Conservation (phyloP, 352 stramenopile genomes). For the Peronospora farinosa region DNA sequence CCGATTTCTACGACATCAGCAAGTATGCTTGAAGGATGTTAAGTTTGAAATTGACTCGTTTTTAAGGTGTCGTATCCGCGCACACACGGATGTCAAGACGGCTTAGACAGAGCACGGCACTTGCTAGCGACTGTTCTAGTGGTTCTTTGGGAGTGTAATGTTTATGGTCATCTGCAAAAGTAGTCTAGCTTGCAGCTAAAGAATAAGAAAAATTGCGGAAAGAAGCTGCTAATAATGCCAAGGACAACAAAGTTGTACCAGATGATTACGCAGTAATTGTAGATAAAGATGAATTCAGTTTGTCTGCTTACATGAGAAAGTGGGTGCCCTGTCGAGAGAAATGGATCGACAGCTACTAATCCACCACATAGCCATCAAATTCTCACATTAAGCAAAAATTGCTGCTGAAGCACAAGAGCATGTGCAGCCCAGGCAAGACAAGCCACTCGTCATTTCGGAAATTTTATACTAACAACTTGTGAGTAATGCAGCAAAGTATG, state of each 20-base stretch:
- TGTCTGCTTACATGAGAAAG: too few relatives aligned
- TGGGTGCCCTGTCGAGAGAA: neutral
- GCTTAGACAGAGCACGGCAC: too few relatives aligned
- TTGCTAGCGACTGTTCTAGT: too few relatives aligned
- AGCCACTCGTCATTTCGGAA: conserved; percentile 6
- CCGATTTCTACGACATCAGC: too few relatives aligned
- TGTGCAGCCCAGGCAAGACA: conserved; percentile 9
- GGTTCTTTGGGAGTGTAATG: too few relatives aligned
- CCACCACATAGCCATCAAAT: conserved; percentile 6
- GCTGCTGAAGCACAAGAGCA: conserved; percentile 1
- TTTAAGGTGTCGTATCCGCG: too few relatives aligned
- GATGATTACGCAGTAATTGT: neutral
- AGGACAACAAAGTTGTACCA: neutral
- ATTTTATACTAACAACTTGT: neutral
- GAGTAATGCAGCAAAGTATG: neutral
- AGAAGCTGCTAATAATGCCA: neutral
- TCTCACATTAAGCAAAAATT: conserved; percentile 12
- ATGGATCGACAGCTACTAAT: neutral
- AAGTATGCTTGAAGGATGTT: too few relatives aligned
- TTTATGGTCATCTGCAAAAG: too few relatives aligned
- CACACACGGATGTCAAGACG: too few relatives aligned
- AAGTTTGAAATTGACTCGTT: too few relatives aligned
- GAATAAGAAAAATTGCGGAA: neutral
- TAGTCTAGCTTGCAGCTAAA: neutral
- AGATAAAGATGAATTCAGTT: too few relatives aligned